Percentiles rank a stretch among this genome's conserved stretches.
Conservation (phyloP, 2,329 filamentous ascomycete genomes). For the Fusarium metavorans region DNA sequence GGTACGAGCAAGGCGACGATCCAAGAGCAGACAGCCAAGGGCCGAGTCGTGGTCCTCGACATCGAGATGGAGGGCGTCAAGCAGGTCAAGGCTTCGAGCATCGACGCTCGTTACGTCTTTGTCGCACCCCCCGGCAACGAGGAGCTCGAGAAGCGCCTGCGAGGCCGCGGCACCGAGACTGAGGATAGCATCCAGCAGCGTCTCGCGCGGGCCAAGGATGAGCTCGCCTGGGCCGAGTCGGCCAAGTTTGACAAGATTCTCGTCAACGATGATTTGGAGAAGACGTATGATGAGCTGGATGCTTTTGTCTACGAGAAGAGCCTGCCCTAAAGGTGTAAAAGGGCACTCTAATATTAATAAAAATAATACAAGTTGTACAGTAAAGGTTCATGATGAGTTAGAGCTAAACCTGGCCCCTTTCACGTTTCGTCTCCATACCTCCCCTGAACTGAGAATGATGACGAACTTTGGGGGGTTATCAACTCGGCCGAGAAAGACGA, state of each 20-base stretch:
- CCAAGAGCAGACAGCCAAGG: conserved; percentile 77
- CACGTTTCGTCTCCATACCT: too few relatives aligned
- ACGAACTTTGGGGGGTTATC: too few relatives aligned
- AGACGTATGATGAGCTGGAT: conserved; percentile 65
- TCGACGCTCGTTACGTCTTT: conserved; percentile 86
- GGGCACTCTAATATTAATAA: too few relatives aligned
- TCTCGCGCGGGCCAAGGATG: conserved; percentile 76
- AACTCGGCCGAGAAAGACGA: too few relatives aligned
- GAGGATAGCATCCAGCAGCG: conserved; percentile 79
- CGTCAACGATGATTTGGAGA: conserved; percentile 59
- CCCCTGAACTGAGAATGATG: too few relatives aligned
- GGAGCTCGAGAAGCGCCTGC: conserved; percentile 79
- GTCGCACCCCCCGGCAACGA: conserved; percentile 83
- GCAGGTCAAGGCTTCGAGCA: conserved; percentile 83
- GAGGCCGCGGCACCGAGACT: conserved; percentile 80
- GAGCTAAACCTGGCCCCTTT: too few relatives aligned
- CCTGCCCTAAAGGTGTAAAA: too few relatives aligned
- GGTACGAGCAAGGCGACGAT: conserved; percentile 87
- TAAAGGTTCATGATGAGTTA: too few relatives aligned
- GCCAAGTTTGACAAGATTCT: conserved; percentile 62
- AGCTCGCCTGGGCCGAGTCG: conserved; percentile 78
- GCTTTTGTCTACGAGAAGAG: conserved; percentile 56
- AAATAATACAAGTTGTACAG: too few relatives aligned
- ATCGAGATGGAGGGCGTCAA: conserved; percentile 99
- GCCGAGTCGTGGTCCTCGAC: conserved; percentile 84